phyloP scores from a whole-genome alignment of 768 basidiomycete species.

The Lentinula edodes region DNA sequence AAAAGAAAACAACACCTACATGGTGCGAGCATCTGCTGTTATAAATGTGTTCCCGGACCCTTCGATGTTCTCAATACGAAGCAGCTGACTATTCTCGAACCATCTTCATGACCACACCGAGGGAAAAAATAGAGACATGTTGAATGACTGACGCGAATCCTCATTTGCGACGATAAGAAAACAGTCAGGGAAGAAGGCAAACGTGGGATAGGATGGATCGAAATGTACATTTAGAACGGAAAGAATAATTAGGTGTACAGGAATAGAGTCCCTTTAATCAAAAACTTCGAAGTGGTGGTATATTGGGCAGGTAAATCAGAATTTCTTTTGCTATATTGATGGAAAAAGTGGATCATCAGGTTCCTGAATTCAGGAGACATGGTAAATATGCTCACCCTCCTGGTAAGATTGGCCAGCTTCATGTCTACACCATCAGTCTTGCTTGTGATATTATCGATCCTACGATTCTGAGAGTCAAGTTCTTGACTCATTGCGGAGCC shows the following conservation, averaged over 20 bases:
- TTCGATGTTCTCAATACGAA: neutral
- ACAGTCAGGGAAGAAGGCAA: neutral
- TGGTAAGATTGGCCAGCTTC: conserved; percentile 76
- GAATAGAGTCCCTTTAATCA: neutral
- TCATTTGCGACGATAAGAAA: neutral
- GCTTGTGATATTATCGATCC: conserved; percentile 70
- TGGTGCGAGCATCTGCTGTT: neutral
- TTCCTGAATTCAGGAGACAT: neutral
- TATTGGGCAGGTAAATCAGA: conserved; percentile 28
- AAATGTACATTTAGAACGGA: neutral
- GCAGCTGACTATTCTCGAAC: neutral
- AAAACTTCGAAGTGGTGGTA: neutral
- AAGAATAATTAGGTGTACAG: neutral
- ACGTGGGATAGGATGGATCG: neutral
- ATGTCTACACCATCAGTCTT: conserved; percentile 76
- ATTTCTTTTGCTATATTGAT: conserved; percentile 48
- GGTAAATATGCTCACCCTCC: conserved; percentile 48
- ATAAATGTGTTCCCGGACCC: neutral
- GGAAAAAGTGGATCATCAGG: conserved; percentile 7
- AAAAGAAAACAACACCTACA: neutral
- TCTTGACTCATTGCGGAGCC: conserved; percentile 84
- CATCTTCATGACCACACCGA: neutral
- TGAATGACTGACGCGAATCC: neutral
- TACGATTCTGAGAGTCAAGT: conserved; percentile 77
- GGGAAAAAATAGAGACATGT: neutral